Base-by-base conservation (phyloP, 2,329 filamentous ascomycete species). In the Ophiostoma triangulosporum region DNA sequence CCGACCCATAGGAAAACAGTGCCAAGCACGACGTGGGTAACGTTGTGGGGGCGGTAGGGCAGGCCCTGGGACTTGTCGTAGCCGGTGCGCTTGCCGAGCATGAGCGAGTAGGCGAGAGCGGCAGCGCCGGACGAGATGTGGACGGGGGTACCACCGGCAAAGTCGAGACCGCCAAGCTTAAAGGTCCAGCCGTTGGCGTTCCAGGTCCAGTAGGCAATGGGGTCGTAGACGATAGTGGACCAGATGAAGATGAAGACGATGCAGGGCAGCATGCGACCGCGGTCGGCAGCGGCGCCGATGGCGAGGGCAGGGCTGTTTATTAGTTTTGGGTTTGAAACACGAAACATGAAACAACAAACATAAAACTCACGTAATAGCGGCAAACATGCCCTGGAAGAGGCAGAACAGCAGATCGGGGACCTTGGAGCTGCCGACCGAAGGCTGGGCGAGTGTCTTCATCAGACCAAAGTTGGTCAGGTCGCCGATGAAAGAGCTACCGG, bases 171-270 rank as follows among this genome's bases (percentile, higher is more conserved):
- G 48, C 88, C 88, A 70, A 94, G 77, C 59, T 78, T 74, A 68
- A 77, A 85, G 12, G 83, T 81, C 89, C 89, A 95, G 22, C 89
- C 89, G 31, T 73, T 72, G 1, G 85, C 68, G 65, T 95, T 95
- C 89, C 89, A 95, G 8, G 87, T 94, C 89, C 89, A 95, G 76
- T 88, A 95, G 46, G 89, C 89, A 64, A 95, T 89, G 2, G 88
- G 86, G 62, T 95, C 88, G 69, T 95, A 95, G 65, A 95, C 85
- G 56, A 95, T 65, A 5, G 89, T 95, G 1, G 84, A 77, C 89
- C 89, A 95, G 66, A 95, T 72, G 64, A 95, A 91, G 83, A 94
- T 93, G 75, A 95, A 95, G 63, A 95, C 75, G 60, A 95, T 80
- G 65, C 85, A 89, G 12, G 89, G 88, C 6, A 93, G 79, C 82